A percentile compares a stretch with the other conserved stretches of the same genome.
These are phyloP conservation scores for Eutrema yunnanense DNA, from an alignment of 345 rosid species.

Conservation along the genomic window DNA sequence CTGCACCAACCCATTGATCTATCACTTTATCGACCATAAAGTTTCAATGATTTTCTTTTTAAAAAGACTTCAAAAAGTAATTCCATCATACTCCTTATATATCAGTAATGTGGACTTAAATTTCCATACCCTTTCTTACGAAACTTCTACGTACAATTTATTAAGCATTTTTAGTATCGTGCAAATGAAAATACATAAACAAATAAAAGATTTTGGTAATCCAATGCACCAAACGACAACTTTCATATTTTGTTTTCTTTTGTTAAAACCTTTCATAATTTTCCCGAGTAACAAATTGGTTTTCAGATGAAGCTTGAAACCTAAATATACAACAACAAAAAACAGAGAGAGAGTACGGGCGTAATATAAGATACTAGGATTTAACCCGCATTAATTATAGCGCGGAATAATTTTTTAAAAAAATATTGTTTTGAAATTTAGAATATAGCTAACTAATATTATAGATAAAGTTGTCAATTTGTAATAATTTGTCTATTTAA, in stretches of 20 bases:
- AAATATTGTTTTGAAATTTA: no score
- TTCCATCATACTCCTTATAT: not conserved
- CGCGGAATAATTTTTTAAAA: no score
- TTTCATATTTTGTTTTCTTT: not conserved
- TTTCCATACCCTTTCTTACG: not conserved
- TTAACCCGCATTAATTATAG: no score
- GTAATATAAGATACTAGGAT: no score
- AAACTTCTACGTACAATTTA: not conserved
- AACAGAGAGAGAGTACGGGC: no score
- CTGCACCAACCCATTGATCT: conserved; percentile 26
- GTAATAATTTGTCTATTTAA: no score
- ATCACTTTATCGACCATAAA: conserved; percentile 21
- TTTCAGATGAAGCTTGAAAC: not conserved
- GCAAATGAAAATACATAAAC: not conserved
- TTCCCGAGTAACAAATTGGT: no score
- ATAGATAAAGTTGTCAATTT: no score
- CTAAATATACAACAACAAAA: not conserved
- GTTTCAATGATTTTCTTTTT: not conserved
- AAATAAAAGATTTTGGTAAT: not conserved
- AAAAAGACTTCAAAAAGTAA: not conserved
- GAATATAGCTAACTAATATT: no score
- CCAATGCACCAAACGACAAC: not conserved
- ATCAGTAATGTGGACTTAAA: not conserved
- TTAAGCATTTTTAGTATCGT: not conserved
- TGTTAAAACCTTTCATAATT: no score